These are phyloP conservation scores for Syzygium jambos DNA, from an alignment of 345 rosid species.

Conservation along the genomic window DNA sequence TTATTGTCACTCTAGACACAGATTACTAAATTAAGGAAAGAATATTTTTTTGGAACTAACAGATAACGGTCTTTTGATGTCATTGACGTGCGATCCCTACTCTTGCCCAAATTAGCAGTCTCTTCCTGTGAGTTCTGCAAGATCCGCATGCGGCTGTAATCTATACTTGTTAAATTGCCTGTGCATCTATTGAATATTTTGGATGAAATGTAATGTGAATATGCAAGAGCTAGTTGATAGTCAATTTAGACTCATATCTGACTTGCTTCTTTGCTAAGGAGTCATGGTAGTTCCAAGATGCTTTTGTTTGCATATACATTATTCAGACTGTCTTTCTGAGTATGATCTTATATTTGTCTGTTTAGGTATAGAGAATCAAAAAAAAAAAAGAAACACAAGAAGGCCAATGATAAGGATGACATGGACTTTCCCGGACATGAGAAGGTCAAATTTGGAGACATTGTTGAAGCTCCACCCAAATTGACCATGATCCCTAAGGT, in stretches of 20 bases:
- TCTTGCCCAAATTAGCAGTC: background rate
- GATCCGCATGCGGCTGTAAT: background rate
- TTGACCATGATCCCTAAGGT: slow-evolving; percentile 62
- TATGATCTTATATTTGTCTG: background rate
- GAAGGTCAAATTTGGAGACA: slow-evolving; percentile 70
- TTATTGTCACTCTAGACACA: background rate
- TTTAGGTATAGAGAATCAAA: slow-evolving; percentile 63
- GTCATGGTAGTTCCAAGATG: background rate
- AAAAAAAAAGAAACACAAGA: slow-evolving; percentile 61
- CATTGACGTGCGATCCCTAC: background rate
- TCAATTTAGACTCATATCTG: background rate
- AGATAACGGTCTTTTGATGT: background rate
- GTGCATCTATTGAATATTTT: background rate
- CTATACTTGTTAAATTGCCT: background rate
- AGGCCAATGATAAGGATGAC: slow-evolving; percentile 30
- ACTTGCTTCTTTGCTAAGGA: background rate
- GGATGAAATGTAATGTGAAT: background rate
- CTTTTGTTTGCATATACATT: background rate
- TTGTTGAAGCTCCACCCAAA: slow-evolving; percentile 83
- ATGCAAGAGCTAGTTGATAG: background rate
- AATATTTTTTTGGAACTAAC: no score
- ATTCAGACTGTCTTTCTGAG: background rate
- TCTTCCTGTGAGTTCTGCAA: background rate
- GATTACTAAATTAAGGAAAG: background rate
- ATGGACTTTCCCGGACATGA: slow-evolving; percentile 62